Conservation (phyloP, 345 rosid genomes). For the Pistacia vera region DNA sequence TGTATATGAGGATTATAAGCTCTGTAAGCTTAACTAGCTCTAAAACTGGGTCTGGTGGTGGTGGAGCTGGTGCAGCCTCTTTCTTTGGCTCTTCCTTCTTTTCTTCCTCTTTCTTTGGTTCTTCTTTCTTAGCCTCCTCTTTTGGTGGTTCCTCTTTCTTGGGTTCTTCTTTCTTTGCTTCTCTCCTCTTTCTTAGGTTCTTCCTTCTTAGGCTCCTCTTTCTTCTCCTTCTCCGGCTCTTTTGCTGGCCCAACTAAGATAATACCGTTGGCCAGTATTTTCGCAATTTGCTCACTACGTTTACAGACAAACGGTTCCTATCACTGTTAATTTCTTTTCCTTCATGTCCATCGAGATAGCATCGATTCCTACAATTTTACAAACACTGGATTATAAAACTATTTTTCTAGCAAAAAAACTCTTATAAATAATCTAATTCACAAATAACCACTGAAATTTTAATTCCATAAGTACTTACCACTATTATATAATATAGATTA, state of each 20-base stretch:
- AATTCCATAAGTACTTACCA: no score
- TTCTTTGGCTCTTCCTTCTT: constrained; percentile 29
- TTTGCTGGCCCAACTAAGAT: constrained; percentile 80
- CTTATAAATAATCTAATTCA: no score
- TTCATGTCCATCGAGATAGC: constrained; percentile 85
- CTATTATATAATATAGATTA: no score
- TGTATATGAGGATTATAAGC: constrained; percentile 75
- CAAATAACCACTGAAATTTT: background rate
- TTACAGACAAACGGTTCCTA: constrained; percentile 74
- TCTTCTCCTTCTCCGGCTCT: constrained; percentile 83
- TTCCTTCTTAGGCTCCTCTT: constrained; percentile 65
- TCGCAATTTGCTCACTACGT: constrained; percentile 70
- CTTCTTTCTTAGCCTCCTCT: constrained; percentile 41
- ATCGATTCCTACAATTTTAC: constrained; percentile 60
- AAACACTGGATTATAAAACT: background rate
- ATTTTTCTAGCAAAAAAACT: no score
- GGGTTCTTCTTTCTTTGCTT: constrained; percentile 50
- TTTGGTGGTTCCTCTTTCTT: constrained; percentile 62
- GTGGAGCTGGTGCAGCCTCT: constrained; percentile 21
- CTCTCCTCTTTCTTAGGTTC: constrained; percentile 62
- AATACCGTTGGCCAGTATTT: constrained; percentile 76
- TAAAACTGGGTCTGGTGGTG: constrained; percentile 57
- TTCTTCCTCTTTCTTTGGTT: constrained; percentile 33
- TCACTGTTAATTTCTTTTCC: constrained; percentile 68
- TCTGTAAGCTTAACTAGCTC: constrained; percentile 82